phyloP scores from a whole-genome alignment of 164 flowering plant genomes.

The Magnolia sinica region DNA sequence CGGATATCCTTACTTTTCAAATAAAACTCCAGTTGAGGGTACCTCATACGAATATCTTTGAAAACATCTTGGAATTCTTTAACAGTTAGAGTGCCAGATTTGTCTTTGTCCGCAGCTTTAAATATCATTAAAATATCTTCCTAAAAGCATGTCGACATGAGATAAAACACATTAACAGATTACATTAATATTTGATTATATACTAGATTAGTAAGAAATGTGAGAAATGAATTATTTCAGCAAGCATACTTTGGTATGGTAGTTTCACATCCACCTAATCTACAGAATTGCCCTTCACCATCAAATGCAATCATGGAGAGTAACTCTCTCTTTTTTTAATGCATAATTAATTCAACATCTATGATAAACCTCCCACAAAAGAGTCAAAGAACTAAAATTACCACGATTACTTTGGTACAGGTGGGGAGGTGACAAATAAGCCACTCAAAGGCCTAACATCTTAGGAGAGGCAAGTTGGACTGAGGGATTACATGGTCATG shows the following conservation, averaged over 20 bases:
- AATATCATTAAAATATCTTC: constrained; percentile 80
- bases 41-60: constrained; percentile 66
- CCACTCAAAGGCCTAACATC: no score
- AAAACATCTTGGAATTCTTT: constrained; percentile 66
- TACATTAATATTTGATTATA: not conserved
- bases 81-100: constrained; percentile 54
- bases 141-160: constrained; percentile 29
- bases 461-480: no score
- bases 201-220: not conserved
- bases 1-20: constrained; percentile 58
- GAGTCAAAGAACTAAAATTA: no score
- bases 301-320: no score
- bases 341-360: no score
- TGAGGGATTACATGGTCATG: no score
- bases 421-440: no score
- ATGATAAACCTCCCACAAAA: no score
- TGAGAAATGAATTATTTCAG: not conserved
- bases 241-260: not conserved
- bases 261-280: no score
- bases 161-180: not conserved
- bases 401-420: no score
- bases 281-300: no score
- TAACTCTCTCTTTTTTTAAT: no score
- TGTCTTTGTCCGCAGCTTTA: constrained; percentile 69
- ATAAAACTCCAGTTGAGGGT: constrained; percentile 81